These are phyloP conservation scores for Chenopodium formosanum DNA, from an alignment of 148 eudicot species.

Conservation along the genomic window DNA sequence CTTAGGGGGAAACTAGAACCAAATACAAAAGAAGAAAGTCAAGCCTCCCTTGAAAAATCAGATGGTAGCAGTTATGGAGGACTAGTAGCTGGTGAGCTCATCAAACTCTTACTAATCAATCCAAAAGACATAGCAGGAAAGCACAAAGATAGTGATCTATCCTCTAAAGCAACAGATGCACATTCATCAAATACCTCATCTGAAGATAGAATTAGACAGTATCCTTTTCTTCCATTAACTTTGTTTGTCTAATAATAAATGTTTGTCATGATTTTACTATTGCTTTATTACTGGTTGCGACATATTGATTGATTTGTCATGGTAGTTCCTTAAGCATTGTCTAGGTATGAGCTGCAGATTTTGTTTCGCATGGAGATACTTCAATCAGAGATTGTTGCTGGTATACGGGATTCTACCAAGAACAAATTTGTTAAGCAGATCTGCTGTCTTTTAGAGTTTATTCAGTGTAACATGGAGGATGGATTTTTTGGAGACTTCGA, in stretches of 20 bases:
- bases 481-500: conserved; percentile 83
- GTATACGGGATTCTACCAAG: conserved; percentile 49
- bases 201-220: conserved; percentile 62
- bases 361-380: conserved; percentile 91
- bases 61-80: conserved; percentile 39
- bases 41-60: conserved; percentile 34
- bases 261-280: conserved; percentile 1
- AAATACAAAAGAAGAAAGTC: conserved; percentile 28
- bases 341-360: conserved; percentile 83
- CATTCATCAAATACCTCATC: conserved; percentile 27
- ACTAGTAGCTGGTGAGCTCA: conserved; percentile 36
- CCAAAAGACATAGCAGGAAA: conserved; percentile 65
- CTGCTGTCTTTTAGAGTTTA: conserved; percentile 68
- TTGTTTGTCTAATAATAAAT: neutral
- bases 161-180: conserved; percentile 22
- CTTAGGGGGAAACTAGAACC: conserved; percentile 36
- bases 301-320: conserved; percentile 4
- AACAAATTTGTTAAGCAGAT: conserved; percentile 76
- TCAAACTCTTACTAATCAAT: conserved; percentile 51
- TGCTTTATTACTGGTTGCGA: neutral
- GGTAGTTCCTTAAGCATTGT: conserved; percentile 43
- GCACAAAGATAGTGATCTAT: conserved; percentile 29
- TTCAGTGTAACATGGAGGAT: conserved; percentile 81
- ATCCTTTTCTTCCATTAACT: conserved; percentile 50
- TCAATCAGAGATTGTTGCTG: conserved; percentile 47